Percentiles rank a stretch among this genome's conserved stretches.
Evolutionary conservation across 495 filamentous ascomycete genomes (phyloP).

Genomic region (Evernia prunastri): DNA sequence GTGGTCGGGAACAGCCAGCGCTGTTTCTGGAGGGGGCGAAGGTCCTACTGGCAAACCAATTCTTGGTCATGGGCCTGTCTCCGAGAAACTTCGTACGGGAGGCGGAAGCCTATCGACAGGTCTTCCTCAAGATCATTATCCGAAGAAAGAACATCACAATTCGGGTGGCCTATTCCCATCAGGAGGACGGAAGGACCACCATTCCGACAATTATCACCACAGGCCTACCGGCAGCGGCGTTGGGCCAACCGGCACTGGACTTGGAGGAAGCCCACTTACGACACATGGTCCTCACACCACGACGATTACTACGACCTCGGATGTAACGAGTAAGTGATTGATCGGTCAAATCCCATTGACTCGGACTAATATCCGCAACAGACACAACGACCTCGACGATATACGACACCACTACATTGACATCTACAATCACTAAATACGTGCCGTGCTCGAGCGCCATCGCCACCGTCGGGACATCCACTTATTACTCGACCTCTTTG

Average conservation of each 20-base stretch:
- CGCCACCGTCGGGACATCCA: constrained; percentile 26
- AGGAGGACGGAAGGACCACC: background rate
- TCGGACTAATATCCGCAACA: background rate
- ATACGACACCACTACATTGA: constrained; percentile 9
- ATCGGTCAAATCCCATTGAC: background rate
- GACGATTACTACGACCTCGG: constrained; percentile 15
- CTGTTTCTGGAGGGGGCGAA: background rate
- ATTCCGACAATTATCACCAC: background rate
- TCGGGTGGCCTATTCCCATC: constrained; percentile 9
- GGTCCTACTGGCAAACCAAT: background rate
- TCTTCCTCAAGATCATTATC: background rate
- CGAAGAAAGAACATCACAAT: background rate
- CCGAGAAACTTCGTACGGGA: constrained; percentile 1
- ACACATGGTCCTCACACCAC: constrained; percentile 2
- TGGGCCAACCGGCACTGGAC: constrained; percentile 8
- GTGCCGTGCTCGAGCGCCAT: constrained; percentile 34
- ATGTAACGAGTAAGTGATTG: background rate
- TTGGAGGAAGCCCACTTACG: constrained; percentile 9
- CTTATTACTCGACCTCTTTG: constrained; percentile 32
- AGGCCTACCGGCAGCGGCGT: constrained; percentile 5
- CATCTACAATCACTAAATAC: constrained; percentile 27
- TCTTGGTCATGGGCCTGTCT: constrained; percentile 9
- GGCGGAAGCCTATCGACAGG: background rate
- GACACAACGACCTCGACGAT: constrained; percentile 19
- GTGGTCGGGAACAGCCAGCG: background rate